Evolutionary conservation across 2,329 filamentous ascomycete species (phyloP).

Genomic region (Cyphellophora attinorum): DNA sequence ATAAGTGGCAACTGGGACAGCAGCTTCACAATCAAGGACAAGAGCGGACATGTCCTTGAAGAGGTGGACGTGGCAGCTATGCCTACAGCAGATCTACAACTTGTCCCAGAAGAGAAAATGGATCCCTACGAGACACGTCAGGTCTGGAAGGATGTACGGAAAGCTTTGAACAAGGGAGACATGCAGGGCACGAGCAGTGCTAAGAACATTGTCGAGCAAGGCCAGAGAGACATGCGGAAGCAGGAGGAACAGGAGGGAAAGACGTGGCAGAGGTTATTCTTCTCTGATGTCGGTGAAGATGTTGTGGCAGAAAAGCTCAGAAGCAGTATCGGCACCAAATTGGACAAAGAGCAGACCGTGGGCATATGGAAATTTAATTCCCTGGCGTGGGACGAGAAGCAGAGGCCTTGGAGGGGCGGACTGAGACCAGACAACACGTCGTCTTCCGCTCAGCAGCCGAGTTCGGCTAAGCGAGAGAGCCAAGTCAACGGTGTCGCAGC

Average conservation of each 20-base stretch:
- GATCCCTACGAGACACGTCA: conserved; percentile 79
- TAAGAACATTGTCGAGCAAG: conserved; percentile 83
- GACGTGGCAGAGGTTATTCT: conserved; percentile 78
- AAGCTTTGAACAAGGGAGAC: conserved; percentile 69
- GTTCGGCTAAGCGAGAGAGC: no score
- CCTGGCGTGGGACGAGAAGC: conserved; percentile 7
- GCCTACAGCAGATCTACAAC: conserved; percentile 56
- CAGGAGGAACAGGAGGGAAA: conserved; percentile 62
- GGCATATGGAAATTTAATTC: conserved; percentile 10
- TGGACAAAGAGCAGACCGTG: conserved; percentile 7
- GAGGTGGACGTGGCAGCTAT: conserved; percentile 51
- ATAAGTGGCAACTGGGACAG: conserved; percentile 33
- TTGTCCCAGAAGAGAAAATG: conserved; percentile 68
- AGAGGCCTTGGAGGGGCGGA: conserved; percentile 12
- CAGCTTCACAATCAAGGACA: conserved; percentile 65
- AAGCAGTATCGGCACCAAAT: conserved; percentile 2
- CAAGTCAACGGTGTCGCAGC: neutral
- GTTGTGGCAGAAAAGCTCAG: conserved; percentile 5
- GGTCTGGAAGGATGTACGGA: conserved; percentile 79
- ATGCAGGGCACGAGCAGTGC: conserved; percentile 70
- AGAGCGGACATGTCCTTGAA: conserved; percentile 42
- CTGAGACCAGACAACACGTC: conserved; percentile 11
- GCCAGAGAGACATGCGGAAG: conserved; percentile 67
- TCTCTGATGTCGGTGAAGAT: conserved; percentile 28
- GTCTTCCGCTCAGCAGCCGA: neutral